Evolutionary conservation across 1,139 yeast species (phyloP).

Genomic region (Lodderomyces elongisporus): DNA sequence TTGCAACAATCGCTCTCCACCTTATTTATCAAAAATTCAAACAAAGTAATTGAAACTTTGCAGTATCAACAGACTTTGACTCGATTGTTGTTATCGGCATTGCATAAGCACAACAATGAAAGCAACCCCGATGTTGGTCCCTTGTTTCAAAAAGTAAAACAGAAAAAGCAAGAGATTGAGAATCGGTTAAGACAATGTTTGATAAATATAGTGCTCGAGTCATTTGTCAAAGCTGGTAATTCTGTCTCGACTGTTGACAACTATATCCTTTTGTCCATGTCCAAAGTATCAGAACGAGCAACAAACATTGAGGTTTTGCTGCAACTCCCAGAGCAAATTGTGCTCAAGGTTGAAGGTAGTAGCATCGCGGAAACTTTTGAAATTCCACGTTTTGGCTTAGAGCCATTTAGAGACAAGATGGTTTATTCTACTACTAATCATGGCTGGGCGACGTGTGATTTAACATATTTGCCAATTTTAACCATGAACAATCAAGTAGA

Average conservation of each 20-base stretch:
- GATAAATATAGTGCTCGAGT: neutral
- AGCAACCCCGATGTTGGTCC: neutral
- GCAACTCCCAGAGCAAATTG: no score
- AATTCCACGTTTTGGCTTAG: constrained; percentile 8
- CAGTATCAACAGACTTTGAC: constrained; percentile 30
- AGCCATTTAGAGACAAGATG: neutral
- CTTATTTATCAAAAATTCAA: no score
- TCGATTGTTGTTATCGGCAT: constrained; percentile 12
- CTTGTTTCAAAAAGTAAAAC: neutral
- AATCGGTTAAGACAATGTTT: neutral
- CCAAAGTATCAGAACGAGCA: no score
- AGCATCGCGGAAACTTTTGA: constrained; percentile 19
- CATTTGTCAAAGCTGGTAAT: neutral
- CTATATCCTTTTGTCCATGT: no score
- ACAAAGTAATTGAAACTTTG: constrained; percentile 10
- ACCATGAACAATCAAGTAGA: constrained; percentile 32
- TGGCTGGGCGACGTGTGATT: constrained; percentile 34
- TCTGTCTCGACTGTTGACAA: constrained; percentile 2
- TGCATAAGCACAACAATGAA: neutral
- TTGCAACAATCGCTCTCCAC: no score
- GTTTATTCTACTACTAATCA: constrained; percentile 28
- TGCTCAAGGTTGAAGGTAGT: no score
- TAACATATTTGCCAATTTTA: constrained; percentile 35
- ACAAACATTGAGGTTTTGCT: no score
- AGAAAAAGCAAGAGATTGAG: neutral